Percentiles rank a stretch among this genome's conserved stretches.
Evolutionary conservation across 192 early-diverging fungal species (phyloP).

Genomic region (Podochytrium sp.): DNA sequence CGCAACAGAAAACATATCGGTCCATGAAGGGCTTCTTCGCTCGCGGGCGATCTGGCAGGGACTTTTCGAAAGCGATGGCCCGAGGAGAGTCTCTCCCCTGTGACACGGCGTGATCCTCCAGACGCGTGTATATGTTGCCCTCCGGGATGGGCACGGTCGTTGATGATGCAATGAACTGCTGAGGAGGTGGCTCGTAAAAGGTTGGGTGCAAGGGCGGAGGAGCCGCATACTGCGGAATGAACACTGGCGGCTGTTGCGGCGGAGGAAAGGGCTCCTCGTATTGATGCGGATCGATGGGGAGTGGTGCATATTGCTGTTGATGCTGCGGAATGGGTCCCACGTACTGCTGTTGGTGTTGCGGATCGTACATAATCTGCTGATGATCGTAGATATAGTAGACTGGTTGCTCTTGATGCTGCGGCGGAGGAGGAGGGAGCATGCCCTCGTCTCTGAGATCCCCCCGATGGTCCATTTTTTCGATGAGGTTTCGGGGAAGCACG

Average conservation of each 20-base stretch:
- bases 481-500: no score
- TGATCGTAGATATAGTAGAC: no score
- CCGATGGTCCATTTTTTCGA: no score
- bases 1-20: neutral
- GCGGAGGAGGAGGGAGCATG: no score
- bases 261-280: neutral
- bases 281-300: neutral
- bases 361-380: no score
- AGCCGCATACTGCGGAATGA: neutral
- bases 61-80: neutral
- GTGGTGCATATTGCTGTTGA: neutral
- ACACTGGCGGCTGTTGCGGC: neutral
- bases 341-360: no score
- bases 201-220: neutral
- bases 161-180: neutral
- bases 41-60: neutral
- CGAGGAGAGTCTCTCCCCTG: neutral
- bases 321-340: no score
- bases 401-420: no score
- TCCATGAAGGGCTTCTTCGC: neutral
- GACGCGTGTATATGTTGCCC: neutral
- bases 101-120: neutral
- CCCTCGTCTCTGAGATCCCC: no score
- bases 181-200: neutral
- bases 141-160: neutral